phyloP scores from a whole-genome alignment of 1,284 basidiomycete genomes.

The Thecaphora thlaspeos region DNA sequence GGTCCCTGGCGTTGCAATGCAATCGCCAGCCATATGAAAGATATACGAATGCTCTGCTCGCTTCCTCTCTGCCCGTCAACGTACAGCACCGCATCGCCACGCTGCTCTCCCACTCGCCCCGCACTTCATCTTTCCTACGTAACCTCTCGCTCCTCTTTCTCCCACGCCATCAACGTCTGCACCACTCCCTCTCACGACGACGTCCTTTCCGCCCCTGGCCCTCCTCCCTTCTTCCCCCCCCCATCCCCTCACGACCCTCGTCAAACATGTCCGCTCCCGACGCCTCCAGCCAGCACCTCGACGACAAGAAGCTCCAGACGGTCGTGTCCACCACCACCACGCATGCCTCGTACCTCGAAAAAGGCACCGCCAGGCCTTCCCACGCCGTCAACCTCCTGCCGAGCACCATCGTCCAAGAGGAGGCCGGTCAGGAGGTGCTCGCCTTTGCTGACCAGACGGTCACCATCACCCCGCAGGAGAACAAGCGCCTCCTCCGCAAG shows the following conservation, averaged over 20 bases:
- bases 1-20: no score
- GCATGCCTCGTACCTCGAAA: constrained; percentile 22
- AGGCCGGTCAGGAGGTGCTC: constrained; percentile 30
- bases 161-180: no score
- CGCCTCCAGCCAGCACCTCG: constrained; percentile 2
- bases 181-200: no score
- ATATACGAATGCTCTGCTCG: no score
- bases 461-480: constrained; percentile 33
- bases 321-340: constrained; percentile 25
- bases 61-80: no score
- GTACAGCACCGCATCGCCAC: no score
- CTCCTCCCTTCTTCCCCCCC: background rate
- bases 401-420: constrained; percentile 20
- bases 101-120: no score
- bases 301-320: constrained; percentile 17
- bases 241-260: background rate
- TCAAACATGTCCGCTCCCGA: background rate
- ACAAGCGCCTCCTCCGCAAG: constrained; percentile 58
- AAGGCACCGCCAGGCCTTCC: no score
- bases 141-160: no score
- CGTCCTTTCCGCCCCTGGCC: no score
- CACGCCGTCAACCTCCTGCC: constrained; percentile 16
- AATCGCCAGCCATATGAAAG: no score
- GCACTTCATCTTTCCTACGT: no score
- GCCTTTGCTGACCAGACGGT: constrained; percentile 21